Conservation (phyloP, 257 asterid species). For the Eucommia ulmoides region DNA sequence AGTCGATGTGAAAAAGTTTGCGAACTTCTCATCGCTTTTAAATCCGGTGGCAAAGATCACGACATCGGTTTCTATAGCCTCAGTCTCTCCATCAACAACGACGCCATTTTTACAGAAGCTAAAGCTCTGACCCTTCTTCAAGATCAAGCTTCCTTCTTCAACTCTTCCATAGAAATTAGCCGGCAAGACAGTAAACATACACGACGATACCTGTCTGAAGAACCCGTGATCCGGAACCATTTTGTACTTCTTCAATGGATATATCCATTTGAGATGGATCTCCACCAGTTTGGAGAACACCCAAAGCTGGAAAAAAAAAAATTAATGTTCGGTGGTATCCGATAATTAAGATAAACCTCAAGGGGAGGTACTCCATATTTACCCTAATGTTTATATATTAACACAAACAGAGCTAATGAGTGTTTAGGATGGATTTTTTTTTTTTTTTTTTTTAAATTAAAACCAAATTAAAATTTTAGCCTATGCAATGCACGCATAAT, state of each 20-base stretch:
- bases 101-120: constrained; percentile 31
- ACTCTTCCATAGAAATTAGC: constrained; percentile 30
- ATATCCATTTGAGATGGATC: constrained; percentile 41
- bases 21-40: constrained; percentile 34
- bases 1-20: constrained; percentile 26
- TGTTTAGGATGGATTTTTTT: too few relatives aligned
- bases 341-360: too few relatives aligned
- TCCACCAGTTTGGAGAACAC: constrained; percentile 33
- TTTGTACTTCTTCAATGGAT: constrained; percentile 34
- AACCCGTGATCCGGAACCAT: constrained; percentile 38
- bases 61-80: constrained; percentile 24
- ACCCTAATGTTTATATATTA: too few relatives aligned
- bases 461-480: too few relatives aligned
- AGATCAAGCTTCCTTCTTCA: constrained; percentile 33
- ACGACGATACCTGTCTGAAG: constrained; percentile 34
- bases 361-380: too few relatives aligned
- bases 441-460: too few relatives aligned
- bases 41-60: constrained; percentile 53
- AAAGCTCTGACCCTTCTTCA: constrained; percentile 17
- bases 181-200: constrained; percentile 48
- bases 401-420: too few relatives aligned
- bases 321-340: neutral
- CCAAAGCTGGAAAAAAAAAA: constrained; percentile 26
- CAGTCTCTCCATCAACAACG: constrained; percentile 7
- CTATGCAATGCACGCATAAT: too few relatives aligned